Base-by-base conservation (phyloP, 352 stramenopile species). In the Elongisporangium prolatum region DNA sequence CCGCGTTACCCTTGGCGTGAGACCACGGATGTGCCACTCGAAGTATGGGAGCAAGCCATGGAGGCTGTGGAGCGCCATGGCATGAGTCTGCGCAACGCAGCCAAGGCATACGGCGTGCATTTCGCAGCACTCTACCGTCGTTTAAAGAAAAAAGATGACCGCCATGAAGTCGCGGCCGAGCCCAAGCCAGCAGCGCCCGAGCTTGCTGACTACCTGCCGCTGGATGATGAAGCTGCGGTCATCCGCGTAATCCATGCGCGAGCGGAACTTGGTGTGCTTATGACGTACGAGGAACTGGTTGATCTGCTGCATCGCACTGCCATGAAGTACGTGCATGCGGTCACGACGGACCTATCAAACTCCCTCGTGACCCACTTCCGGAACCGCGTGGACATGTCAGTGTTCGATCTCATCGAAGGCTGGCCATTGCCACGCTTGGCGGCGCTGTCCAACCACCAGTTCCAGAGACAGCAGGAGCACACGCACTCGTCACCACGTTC, bases 161-260 rank as follows among this genome's bases (percentile, higher is more conserved):
- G 76, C 50, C 82, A 75, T 48, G 54, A 76, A 10, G 71, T 57
- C 20, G 65, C 68, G 1, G 72, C 64, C 28, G 70, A 84, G 5
- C 74, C 84, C 50, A 40, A 14, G 28, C 28, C 28, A 40, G 28
- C 28, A 40, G 28, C 28, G 9, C 28, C 28, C 1, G 28, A 40
- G 28, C 2, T 40, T 40, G 28, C 28, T 2, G 72, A 81, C 20
- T 90, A 88, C 52, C 80, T 89, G 18, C 71, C 75, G 11, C 82
- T 84, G 11, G 80, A 88, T 50, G 84, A 93, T 58, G 80, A 88
- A 65, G 69, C 75, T 25, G 79, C 77, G 0, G 67, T 91, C 16
- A 70, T 93, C 24, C 77, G 80, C 44, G 83, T 93, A 9, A 84
- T 91, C 28, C 74, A 84, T 38, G 75, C 84, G 8, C 79, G 79